Base-by-base conservation (phyloP, 805 yeast genomes). In the Jamesozyma hellenica region DNA sequence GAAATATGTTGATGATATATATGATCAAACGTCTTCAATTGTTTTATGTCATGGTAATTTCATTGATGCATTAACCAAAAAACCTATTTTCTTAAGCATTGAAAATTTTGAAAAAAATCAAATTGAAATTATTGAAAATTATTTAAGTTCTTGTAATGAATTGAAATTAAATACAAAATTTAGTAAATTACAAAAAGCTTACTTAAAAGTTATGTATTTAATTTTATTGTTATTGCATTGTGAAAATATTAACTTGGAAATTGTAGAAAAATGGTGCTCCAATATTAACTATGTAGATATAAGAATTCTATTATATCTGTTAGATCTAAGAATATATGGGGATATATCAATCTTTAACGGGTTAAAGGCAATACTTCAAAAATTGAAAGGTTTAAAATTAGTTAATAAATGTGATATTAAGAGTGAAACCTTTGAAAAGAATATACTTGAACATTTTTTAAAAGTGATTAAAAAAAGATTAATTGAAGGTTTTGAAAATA, bases 301-400 rank as follows among this genome's bases (percentile, higher is more conserved):
- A 6, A 48, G 60, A 32, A 34, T 61, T 4, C 34, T 61, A 7
- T 40, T 59, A 8, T 49, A 52, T 29, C 21, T 61, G 15, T 41
- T 60, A 13, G 56, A 45, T 7, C 46, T 54, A 17, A 36, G 49
- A 14, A 34, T 53, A 1, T 51, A 44, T 40, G 64, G 63, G 1
- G 57, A 55, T 17, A 32, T 57, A 3, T 59, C 63, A 62, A 41
- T 51, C 13, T 51, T 42, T 36, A 49, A 53, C 32, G 64, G 64
- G 1, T 44, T 61, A 15, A 30, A 45, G 11, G 42, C 41, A 11
- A 44, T 53, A 11, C 35, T 54, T 1, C 30, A 42, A 6, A 52
- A 50, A 28, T 40, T 58, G 9, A 56, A 56, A 28, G 28, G 43
- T 11, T 41, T 61, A 15, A 56, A 55, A 30, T 26, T 61, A 13